Conservation (phyloP, 768 basidiomycete species). For the Coprinellus micaceus region DNA sequence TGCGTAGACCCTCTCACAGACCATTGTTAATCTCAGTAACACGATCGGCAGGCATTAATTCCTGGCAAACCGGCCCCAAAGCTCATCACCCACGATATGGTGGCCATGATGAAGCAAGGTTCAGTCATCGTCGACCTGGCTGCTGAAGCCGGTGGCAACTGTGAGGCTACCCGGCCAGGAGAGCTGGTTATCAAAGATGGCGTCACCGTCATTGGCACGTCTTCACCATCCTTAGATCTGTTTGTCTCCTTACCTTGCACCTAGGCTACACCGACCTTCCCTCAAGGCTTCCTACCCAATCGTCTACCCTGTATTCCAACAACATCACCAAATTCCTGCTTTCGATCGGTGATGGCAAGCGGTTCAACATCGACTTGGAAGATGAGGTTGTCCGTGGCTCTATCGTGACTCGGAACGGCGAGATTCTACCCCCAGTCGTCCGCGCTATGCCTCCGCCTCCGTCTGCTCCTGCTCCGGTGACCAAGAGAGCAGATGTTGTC, state of each 20-base stretch:
- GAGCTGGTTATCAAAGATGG: constrained; percentile 65
- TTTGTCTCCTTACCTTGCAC: constrained; percentile 4
- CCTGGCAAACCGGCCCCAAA: constrained; percentile 86
- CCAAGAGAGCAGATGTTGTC: constrained; percentile 41
- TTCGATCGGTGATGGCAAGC: constrained; percentile 64
- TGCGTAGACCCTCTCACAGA: too few species aligned
- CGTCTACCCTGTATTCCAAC: constrained; percentile 86
- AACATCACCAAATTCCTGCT: constrained; percentile 88
- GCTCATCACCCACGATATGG: constrained; percentile 80
- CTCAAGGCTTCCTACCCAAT: constrained; percentile 86
- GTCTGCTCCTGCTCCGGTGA: constrained; percentile 46
- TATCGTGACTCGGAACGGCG: constrained; percentile 67
- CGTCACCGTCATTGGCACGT: constrained; percentile 75
- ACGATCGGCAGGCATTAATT: constrained; percentile 76
- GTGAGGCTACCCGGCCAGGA: constrained; percentile 77
- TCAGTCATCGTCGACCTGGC: constrained; percentile 86
- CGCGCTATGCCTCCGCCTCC: constrained; percentile 64
- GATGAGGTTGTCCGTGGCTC: constrained; percentile 87
- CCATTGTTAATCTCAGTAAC: too few species aligned
- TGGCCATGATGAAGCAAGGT: constrained; percentile 88
- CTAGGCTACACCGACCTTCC: constrained; percentile 81
- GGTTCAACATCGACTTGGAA: constrained; percentile 63
- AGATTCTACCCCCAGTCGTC: constrained; percentile 62
- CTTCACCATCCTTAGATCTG: background rate
- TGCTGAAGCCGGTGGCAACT: constrained; percentile 88